Evolutionary conservation across 164 flowering plant species (phyloP), one percentile per base, ranked within the genome.

Genomic region (Annona cherimola): DNA sequence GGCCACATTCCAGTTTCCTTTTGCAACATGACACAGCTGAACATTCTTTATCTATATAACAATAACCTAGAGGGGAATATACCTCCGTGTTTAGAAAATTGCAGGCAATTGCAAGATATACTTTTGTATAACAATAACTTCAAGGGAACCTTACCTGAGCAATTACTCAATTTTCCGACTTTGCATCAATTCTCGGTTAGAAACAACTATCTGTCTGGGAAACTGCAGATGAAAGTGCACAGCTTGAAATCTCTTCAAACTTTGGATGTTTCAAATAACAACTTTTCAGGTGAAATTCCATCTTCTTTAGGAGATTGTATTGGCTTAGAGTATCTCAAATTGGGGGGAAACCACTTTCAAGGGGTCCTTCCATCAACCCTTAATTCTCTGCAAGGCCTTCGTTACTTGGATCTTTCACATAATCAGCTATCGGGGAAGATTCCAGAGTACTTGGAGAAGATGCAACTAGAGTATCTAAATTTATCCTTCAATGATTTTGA

Each of bases 1-100:
- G 80, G 80, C 9, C 40, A 9, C 0, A 69, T 78, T 64, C 80
- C 80, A 0, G 2, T 20, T 19, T 63, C 77, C 14, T 4, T 78
- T 2, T 73, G 77, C 4, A 69, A 71, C 44, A 50, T 78, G 1
- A 19, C 70, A 9, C 3, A 3, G 9, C 69, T 78, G 57, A 7
- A 60, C n/a, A 26, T 43, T 2, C 73, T 78, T 11, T 1, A 11
- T 44, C 46, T 78, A 1, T 46, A 35, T 6, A 19, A 45, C 8
- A 75, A 78, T 41, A 45, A 67, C 6, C 61, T 78, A 26, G 40
- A 2, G 16, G 69, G 74, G 2, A 72, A 1, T 18, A 18, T 77
- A 19, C 80, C 77, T 41, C 11, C 71, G n/a, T 39, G 63, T 50
- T n/a, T 72, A 16, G 57, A 43, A 40, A 64, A 54, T 44, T 54